A percentile compares a stretch with the other conserved stretches of the same genome.
Conservation (phyloP, 345 rosid genomes). For the Citrus inodora region DNA sequence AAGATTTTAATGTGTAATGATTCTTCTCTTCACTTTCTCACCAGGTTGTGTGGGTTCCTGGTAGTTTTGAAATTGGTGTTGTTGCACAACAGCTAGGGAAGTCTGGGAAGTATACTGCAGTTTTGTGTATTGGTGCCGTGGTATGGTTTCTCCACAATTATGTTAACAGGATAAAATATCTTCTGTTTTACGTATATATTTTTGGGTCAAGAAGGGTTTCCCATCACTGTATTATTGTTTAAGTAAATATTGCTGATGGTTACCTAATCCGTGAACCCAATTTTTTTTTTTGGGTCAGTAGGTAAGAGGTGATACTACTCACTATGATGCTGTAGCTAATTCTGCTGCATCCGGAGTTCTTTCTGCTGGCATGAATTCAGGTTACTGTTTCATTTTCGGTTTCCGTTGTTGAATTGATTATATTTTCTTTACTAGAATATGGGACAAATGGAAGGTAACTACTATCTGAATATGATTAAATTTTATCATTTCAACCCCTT, state of each 20-base stretch:
- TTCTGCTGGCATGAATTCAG: constrained; percentile 92
- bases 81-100: constrained; percentile 78
- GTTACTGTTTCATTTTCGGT: constrained; percentile 29
- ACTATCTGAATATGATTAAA: background rate
- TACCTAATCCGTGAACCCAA: constrained; percentile 6
- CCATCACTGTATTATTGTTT: background rate
- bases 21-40: background rate
- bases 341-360: constrained; percentile 97
- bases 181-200: background rate
- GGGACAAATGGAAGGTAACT: background rate
- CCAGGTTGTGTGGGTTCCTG: constrained; percentile 99
- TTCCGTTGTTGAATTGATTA: background rate
- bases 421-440: background rate
- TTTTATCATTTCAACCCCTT: background rate
- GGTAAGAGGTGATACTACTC: constrained; percentile 95
- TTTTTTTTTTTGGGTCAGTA: constrained; percentile 25
- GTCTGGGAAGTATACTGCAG: constrained; percentile 64
- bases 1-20: background rate
- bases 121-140: constrained; percentile 97
- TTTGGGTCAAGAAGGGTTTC: background rate
- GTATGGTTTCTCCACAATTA: constrained; percentile 38
- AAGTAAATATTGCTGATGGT: background rate
- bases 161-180: background rate
- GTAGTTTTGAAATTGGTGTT: constrained; percentile 77
- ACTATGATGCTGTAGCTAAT: constrained; percentile 95